Evolutionary conservation across 345 rosid species (phyloP), one percentile per base, ranked within the genome.

Genomic region (Turnera subulata): DNA sequence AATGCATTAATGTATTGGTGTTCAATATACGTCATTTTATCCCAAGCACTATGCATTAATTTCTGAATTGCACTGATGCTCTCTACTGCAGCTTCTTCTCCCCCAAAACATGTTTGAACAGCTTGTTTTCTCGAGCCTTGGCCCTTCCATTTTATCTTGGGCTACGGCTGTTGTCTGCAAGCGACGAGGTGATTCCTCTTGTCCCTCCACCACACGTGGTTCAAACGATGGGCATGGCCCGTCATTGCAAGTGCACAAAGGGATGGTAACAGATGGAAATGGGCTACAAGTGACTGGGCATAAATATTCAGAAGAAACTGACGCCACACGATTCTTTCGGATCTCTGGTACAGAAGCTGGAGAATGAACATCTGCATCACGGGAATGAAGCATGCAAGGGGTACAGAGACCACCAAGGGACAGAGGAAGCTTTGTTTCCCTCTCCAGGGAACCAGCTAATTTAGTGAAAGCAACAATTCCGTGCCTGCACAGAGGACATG

Each of bases 31-130:
- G 46, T 37, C 50, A 42, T 43, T 11, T 32, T 21, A 17, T 16
- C 26, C 58, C 33, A 21, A 25, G 21, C 16, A 59, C 45, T 86
- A 92, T 24, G 97, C 80, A 59, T 93, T 93, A 64, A 93, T 93
- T 66, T 93, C 99, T 2, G 99, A 93, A 53, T 90, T 87, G 84
- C 99, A 93, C 55, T 82, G 99, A 35, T 93, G 82, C 80, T 94
- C 99, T 76, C 99, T 78, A 75, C 91, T 93, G 73, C 97, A 89
- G 82, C 97, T 93, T 77, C 99, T 85, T 73, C 96, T 78, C 60
- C 97, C 88, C 99, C 99, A 94, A 40, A 94, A 89, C 96, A 94
- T 85, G 64, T 84, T 88, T 20, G 99, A 85, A 54, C 99, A 94
- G 14, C 78, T 89, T 32, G 95, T 82, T 67, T 86, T 89, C 69